Evolutionary conservation across 768 basidiomycete species (phyloP).

Genomic region (Pluteus cervinus): DNA sequence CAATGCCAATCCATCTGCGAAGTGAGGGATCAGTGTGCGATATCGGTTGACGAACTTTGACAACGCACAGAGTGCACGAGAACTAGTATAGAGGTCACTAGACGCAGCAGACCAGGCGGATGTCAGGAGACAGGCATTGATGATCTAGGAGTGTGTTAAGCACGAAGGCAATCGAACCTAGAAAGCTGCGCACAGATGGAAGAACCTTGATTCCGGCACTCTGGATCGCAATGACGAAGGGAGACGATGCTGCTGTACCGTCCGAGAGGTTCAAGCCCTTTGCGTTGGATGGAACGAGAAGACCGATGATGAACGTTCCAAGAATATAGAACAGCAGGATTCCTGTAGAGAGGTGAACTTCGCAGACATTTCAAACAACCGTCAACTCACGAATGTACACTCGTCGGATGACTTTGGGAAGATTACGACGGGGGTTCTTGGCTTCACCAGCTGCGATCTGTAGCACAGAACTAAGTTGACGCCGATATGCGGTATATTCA

Average conservation of each 20-base stretch:
- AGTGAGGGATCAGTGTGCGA: conserved; percentile 4
- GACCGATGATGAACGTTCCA: conserved; percentile 71
- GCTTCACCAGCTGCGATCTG: conserved; percentile 88
- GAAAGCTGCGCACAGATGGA: conserved; percentile 54
- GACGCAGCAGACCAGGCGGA: conserved; percentile 92
- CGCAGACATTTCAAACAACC: conserved; percentile 13
- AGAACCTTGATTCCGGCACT: conserved; percentile 82
- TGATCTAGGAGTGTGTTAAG: conserved; percentile 37
- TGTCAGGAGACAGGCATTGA: conserved; percentile 78
- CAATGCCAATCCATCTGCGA: conserved; percentile 69
- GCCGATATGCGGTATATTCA: background rate
- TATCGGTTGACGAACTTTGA: background rate
- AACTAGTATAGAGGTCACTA: conserved; percentile 85
- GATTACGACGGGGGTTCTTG: conserved; percentile 72
- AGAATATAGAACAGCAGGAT: conserved; percentile 78
- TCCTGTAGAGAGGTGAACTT: conserved; percentile 56
- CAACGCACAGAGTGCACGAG: conserved; percentile 73
- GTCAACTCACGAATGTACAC: conserved; percentile 57
- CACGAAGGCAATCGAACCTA: conserved; percentile 2
- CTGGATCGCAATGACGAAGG: conserved; percentile 88
- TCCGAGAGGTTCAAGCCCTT: conserved; percentile 40
- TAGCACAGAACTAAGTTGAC: background rate
- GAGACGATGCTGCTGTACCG: conserved; percentile 68
- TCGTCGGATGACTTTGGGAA: conserved; percentile 59
- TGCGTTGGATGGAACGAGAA: conserved; percentile 75